Base-by-base conservation (phyloP, 495 filamentous ascomycete genomes). In the Xylaria sp. region DNA sequence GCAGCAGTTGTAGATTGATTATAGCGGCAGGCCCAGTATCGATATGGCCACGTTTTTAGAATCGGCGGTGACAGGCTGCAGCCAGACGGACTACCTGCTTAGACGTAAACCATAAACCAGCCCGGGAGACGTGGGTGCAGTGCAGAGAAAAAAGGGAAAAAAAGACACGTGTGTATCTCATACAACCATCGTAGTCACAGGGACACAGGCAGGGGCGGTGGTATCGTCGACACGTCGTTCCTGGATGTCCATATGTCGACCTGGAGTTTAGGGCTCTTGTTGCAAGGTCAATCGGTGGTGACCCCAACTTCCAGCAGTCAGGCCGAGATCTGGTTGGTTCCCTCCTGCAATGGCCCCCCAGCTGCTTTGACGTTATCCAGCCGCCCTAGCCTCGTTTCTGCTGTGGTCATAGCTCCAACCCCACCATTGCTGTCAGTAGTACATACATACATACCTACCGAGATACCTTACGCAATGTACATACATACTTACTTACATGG, bases 31-130 rank as follows among this genome's bases (percentile, higher is more conserved):
- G 41, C 26, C 61, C 61, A 19, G 67, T n/a, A n/a, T n/a, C n/a
- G 67, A 69, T 69, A 55, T 52, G 62, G 70, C 70, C 70, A 72
- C 70, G 70, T 72, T 72, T 72, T 68, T 21, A 33, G 40, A 71
- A 61, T 43, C 63, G 43, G 70, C 70, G 63, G 70, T 68, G 69
- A 72, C 70, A 67, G 63, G 43, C 48, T 64, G 48, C 69, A 63
- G 52, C 41, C 43, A 52, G 35, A 58, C 44, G 43, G 41, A 5
- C 29, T 19, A 43, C 58, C 29, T 40, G 57, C 37, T 6, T 14
- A 33, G 35, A 62, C 35, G 8, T 3, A 37, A 3, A 37, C 35
- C 59, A 41, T 29, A 29, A 6, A 52, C 15, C 33, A 44, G 21
- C 55, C 41, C 31, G 15, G 24, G 21, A 70, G 58, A 43, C 31